A percentile compares a stretch with the other conserved stretches of the same genome.
These are phyloP conservation scores for Halophytophthora batemanensis DNA, from an alignment of 352 stramenopile species.

Conservation along the genomic window DNA sequence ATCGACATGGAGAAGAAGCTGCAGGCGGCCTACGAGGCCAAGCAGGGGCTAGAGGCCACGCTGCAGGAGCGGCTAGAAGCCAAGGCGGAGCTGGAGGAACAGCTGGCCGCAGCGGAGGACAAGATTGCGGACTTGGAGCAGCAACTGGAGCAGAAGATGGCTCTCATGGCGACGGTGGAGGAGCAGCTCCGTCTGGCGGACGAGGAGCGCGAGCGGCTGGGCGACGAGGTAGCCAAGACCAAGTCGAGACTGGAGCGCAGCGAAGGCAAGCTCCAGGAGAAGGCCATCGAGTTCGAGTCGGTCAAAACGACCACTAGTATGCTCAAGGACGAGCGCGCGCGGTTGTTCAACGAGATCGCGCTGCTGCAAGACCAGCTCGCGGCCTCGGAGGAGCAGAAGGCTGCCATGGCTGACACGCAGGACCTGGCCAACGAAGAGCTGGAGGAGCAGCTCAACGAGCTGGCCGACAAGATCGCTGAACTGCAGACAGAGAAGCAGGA, in stretches of 20 bases:
- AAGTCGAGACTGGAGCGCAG: conserved; percentile 48
- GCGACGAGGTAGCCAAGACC: conserved; percentile 41
- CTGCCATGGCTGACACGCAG: conserved; percentile 38
- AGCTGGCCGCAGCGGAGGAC: conserved; percentile 43
- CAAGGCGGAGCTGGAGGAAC: conserved; percentile 43
- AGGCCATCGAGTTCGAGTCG: conserved; percentile 57
- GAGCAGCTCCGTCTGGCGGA: conserved; percentile 41
- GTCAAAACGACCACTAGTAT: conserved; percentile 59
- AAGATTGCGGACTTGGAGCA: conserved; percentile 49
- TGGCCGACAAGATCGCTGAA: conserved; percentile 58
- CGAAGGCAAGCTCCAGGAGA: conserved; percentile 53
- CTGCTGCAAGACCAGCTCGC: conserved; percentile 48
- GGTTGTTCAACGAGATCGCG: conserved; percentile 52
- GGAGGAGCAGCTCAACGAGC: conserved; percentile 51
- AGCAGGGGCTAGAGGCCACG: conserved; percentile 46
- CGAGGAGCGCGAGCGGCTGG: conserved; percentile 44
- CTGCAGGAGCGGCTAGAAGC: conserved; percentile 49
- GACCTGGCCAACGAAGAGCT: conserved; percentile 50
- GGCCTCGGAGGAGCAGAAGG: conserved; percentile 42
- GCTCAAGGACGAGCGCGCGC: conserved; percentile 54
- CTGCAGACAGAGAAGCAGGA: conserved; percentile 53
- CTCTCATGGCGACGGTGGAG: conserved; percentile 48
- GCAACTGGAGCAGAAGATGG: conserved; percentile 53
- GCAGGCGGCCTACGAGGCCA: conserved; percentile 56
- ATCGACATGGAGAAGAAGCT: conserved; percentile 70